Base-by-base conservation (phyloP, 192 early-diverging fungal species). In the Backusella westeae region DNA sequence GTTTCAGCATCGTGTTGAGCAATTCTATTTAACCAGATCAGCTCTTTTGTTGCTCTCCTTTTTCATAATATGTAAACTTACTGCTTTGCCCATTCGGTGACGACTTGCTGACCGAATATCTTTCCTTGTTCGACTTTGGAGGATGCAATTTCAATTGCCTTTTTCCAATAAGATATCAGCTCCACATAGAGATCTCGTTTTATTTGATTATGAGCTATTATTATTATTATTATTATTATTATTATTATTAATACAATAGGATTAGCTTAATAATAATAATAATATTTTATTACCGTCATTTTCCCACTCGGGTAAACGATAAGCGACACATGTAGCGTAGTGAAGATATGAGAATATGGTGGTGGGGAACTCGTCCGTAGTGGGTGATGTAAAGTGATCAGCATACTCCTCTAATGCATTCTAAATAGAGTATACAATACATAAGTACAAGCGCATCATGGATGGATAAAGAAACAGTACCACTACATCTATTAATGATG, bases 81-180 rank as follows among this genome's bases (percentile, higher is more conserved):
- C 88, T 91, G 90, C 70, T 87, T 85, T 5, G 89, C 93, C 97
- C 97, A 99, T 81, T 96, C 94, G 26, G 87, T 89, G 14, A 97
- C 92, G 34, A 92, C 86, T 44, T 87, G 82, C 10, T 92, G 90
- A 38, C 95, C 94, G 83, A 90, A 96, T 32, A 97, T 86, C 77
- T 97, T 96, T 53, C 96, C 96, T 35, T 92, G 91, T 41, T 88
- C 89, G 23, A 95, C 78, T 72, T 93, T 89, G 52, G 89, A 88
- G 26, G 84, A 84, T 0, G 95, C 92, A 79, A 94, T 91, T 53
- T 80, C 83, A 70, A 96, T 90, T n/a, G 94, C 92, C 17, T 89
- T 86, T 73, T 91, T 86, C 94, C 94, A 99, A 68, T 83, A 89
- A 12, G 89, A 85, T 67, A 88, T 90, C 70, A 99, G 80, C 32